A percentile compares a stretch with the other conserved stretches of the same genome.
Conservation (phyloP, 371 early-diverging fungal genomes). For the Mycotypha africana region DNA sequence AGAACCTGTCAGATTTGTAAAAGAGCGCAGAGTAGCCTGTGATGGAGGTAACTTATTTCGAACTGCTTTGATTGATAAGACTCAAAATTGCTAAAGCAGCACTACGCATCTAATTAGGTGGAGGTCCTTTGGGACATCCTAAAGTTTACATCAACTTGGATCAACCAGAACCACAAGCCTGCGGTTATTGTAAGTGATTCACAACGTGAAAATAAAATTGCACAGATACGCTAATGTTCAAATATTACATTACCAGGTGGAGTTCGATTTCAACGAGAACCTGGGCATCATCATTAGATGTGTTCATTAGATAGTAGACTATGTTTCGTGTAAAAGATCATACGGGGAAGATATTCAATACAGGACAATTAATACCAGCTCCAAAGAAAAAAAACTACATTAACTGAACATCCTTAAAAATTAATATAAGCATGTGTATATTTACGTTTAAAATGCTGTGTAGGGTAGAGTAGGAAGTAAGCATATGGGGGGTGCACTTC, state of each 20-base stretch:
- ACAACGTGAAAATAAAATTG: background rate
- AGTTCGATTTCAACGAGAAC: slow-evolving; percentile 62
- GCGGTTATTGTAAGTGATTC: slow-evolving; percentile 71
- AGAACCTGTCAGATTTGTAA: slow-evolving; percentile 76
- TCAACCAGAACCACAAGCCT: slow-evolving; percentile 65
- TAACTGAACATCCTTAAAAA: too few relatives aligned
- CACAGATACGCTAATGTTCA: background rate
- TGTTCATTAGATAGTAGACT: too few relatives aligned
- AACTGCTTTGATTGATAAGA: too few relatives aligned
- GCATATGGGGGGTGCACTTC: too few relatives aligned
- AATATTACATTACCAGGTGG: slow-evolving; percentile 51
- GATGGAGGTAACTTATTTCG: slow-evolving; percentile 92
- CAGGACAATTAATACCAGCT: too few relatives aligned
- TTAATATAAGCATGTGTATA: too few relatives aligned
- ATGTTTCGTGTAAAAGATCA: too few relatives aligned
- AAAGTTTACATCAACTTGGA: slow-evolving; percentile 92
- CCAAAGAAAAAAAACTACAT: too few relatives aligned
- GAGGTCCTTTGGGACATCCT: slow-evolving; percentile 91
- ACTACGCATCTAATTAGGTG: too few relatives aligned
- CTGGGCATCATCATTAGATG: slow-evolving; percentile 51
- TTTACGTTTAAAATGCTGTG: too few relatives aligned
- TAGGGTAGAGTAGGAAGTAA: too few relatives aligned
- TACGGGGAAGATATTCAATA: too few relatives aligned
- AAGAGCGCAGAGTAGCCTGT: slow-evolving; percentile 74
- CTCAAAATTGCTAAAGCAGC: background rate